phyloP scores from a whole-genome alignment of 345 rosid genomes.

The Salix exigua region DNA sequence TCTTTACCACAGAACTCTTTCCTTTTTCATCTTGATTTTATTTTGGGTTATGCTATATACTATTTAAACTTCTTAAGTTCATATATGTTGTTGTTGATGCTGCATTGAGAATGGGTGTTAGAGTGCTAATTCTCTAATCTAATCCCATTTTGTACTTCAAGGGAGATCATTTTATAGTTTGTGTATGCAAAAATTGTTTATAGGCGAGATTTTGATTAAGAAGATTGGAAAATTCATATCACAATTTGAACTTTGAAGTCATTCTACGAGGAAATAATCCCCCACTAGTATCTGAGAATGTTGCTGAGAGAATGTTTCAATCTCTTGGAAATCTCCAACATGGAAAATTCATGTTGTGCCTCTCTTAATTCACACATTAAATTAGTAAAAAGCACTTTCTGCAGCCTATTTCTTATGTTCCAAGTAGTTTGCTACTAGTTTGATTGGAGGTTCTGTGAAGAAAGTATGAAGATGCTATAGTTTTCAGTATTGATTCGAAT shows the following conservation, averaged over 20 bases:
- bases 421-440: background rate
- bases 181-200: background rate
- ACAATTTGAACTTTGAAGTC: background rate
- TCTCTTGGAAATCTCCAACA: background rate
- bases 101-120: background rate
- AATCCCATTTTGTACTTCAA: background rate
- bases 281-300: background rate
- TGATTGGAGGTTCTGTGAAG: background rate
- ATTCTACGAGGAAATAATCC: background rate
- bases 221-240: background rate
- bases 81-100: background rate
- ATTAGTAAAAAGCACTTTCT: background rate
- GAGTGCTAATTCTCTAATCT: background rate
- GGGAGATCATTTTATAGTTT: background rate
- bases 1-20: background rate
- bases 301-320: background rate
- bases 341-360: background rate
- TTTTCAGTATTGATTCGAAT: too few relatives aligned
- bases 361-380: background rate
- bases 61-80: background rate
- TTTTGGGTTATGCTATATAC: background rate
- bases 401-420: background rate
- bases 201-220: background rate
- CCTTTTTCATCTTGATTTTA: background rate
- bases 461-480: background rate